phyloP scores from a whole-genome alignment of 164 flowering plant species.

The Magnolia officinalis region DNA sequence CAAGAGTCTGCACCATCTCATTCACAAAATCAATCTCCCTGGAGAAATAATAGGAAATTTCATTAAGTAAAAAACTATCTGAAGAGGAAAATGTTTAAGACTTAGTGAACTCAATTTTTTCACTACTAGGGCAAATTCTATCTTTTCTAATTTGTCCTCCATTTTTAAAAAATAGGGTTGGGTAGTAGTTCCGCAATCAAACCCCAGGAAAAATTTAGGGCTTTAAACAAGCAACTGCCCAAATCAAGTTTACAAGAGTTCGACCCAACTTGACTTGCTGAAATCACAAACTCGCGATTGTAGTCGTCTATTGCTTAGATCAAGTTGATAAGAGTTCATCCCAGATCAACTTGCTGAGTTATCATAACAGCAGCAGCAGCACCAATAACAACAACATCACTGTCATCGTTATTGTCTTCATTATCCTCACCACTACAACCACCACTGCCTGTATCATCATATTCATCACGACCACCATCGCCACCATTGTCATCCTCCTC shows the following conservation, averaged over 20 bases:
- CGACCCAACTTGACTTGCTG: too few species aligned
- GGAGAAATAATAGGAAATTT: constrained; percentile 10
- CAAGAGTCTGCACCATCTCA: constrained; percentile 79
- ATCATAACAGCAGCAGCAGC: neutral
- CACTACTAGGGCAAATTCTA: too few species aligned
- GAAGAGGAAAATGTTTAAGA: too few species aligned
- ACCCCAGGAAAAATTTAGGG: too few species aligned
- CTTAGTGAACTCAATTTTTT: too few species aligned
- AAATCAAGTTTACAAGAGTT: too few species aligned
- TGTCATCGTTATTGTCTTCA: neutral
- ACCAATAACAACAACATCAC: neutral
- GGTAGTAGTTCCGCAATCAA: too few species aligned
- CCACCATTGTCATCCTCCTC: neutral
- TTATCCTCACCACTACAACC: neutral
- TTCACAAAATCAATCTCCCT: constrained; percentile 94
- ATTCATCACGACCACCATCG: neutral
- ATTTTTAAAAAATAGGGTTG: too few species aligned
- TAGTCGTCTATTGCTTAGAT: too few species aligned
- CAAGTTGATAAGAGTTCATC: neutral
- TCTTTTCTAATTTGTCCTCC: too few species aligned
- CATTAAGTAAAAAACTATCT: neutral
- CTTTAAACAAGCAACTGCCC: too few species aligned
- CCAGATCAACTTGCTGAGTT: neutral
- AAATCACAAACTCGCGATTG: too few species aligned
- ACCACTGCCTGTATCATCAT: neutral